phyloP scores from a whole-genome alignment of 2,329 filamentous ascomycete species.

The Paraconiothyrium sp. region DNA sequence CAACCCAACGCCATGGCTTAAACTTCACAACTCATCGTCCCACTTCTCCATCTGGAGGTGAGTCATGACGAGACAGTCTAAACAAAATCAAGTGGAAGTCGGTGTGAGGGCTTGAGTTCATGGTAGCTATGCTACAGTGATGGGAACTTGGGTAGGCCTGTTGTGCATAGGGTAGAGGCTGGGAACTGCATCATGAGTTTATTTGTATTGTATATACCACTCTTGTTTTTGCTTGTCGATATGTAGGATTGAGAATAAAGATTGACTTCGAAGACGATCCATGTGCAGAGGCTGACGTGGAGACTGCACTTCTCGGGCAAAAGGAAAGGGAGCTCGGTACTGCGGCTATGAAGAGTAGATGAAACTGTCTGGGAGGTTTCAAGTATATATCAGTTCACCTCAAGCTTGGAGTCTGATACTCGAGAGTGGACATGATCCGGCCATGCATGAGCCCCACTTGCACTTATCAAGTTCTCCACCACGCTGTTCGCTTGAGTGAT shows the following conservation, averaged over 20 bases:
- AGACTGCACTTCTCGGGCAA: background rate
- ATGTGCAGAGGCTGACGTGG: background rate
- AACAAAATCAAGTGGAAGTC: background rate
- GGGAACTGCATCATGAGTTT: background rate
- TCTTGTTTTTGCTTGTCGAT: background rate
- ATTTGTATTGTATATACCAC: constrained; percentile 10
- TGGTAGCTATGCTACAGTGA: background rate
- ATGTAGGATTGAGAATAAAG: background rate
- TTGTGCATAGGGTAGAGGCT: background rate
- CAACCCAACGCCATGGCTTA: constrained; percentile 2
- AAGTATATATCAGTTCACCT: too few relatives aligned
- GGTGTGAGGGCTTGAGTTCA: too few relatives aligned
- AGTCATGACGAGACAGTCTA: background rate
- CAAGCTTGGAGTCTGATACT: too few relatives aligned
- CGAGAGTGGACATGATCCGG: too few relatives aligned
- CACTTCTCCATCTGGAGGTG: background rate
- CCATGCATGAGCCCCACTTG: too few relatives aligned
- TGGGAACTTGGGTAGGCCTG: background rate
- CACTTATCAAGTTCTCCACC: too few relatives aligned
- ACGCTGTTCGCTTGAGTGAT: too few relatives aligned
- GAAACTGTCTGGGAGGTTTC: too few relatives aligned
- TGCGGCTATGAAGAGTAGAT: too few relatives aligned
- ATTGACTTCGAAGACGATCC: background rate
- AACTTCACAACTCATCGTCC: background rate
- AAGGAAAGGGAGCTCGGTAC: too few relatives aligned